phyloP scores from a whole-genome alignment of 1,284 basidiomycete species.

The Lignosus rhinocerotis region DNA sequence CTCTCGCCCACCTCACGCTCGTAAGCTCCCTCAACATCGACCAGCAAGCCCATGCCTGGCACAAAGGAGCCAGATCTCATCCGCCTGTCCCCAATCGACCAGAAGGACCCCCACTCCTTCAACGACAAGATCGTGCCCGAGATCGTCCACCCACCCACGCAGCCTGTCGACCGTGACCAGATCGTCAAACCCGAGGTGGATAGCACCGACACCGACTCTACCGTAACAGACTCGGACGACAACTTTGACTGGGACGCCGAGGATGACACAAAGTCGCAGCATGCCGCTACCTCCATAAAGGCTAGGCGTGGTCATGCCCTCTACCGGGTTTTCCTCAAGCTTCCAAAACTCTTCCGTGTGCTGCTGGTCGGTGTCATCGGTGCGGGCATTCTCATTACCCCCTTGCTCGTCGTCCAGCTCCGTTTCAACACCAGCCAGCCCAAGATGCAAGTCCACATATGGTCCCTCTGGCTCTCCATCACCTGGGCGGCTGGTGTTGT shows the following conservation, averaged over 20 bases:
- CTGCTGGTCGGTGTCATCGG: conserved; percentile 59
- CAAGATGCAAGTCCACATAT: conserved; percentile 58
- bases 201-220: conserved; percentile 47
- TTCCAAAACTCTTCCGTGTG: conserved; percentile 59
- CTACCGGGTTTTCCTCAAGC: conserved; percentile 66
- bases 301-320: conserved; percentile 57
- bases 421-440: conserved; percentile 52
- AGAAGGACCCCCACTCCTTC: conserved; percentile 17
- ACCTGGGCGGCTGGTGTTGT: conserved; percentile 65
- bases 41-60: conserved; percentile 11
- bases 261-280: conserved; percentile 42
- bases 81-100: conserved; percentile 30
- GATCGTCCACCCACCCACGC: conserved; percentile 16
- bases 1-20: conserved; percentile 5
- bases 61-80: conserved; percentile 12
- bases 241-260: conserved; percentile 74
- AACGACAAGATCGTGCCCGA: conserved; percentile 17
- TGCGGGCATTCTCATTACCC: conserved; percentile 63
- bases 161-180: conserved; percentile 24
- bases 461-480: conserved; percentile 75
- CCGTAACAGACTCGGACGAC: conserved; percentile 62
- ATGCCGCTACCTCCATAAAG: conserved; percentile 32
- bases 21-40: not conserved
- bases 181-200: conserved; percentile 26
- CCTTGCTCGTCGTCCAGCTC: conserved; percentile 66